A percentile compares a stretch with the other conserved stretches of the same genome.
These are phyloP conservation scores for Turritis glabra DNA, from an alignment of 345 rosid genomes.

Conservation along the genomic window DNA sequence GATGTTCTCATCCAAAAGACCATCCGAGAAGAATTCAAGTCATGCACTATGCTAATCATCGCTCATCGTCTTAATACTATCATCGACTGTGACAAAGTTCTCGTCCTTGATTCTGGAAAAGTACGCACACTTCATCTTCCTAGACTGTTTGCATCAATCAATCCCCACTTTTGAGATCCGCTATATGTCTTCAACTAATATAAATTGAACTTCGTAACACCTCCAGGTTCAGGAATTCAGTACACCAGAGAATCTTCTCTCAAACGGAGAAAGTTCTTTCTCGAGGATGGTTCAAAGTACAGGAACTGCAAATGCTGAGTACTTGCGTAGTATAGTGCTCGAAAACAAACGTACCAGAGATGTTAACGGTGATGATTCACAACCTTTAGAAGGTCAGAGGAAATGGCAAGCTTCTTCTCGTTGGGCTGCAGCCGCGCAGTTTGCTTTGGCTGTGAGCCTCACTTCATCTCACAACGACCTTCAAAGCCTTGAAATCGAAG, in stretches of 20 bases:
- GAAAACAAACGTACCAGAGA: slow-evolving; percentile 40
- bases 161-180: not conserved
- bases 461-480: slow-evolving; percentile 72
- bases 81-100: not conserved
- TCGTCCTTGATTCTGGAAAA: not conserved
- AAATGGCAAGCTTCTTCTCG: slow-evolving; percentile 81
- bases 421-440: slow-evolving; percentile 82
- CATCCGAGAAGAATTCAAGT: slow-evolving; percentile 44
- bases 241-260: slow-evolving; percentile 74
- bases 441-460: slow-evolving; percentile 73
- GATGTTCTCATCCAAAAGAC: slow-evolving; percentile 99
- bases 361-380: slow-evolving; percentile 27
- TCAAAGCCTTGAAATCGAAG: slow-evolving; percentile 51
- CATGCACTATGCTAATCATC: not conserved
- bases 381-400: slow-evolving; percentile 64
- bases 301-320: slow-evolving; percentile 92
- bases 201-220: not conserved
- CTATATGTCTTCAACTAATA: not conserved
- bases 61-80: not conserved
- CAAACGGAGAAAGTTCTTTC: slow-evolving; percentile 75
- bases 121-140: not conserved
- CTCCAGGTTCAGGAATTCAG: slow-evolving; percentile 87
- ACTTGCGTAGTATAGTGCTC: slow-evolving; percentile 72
- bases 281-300: slow-evolving; percentile 97
- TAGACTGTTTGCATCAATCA: not conserved